Conservation (phyloP, 129 eudicot species). For the Cynara cardunculus region DNA sequence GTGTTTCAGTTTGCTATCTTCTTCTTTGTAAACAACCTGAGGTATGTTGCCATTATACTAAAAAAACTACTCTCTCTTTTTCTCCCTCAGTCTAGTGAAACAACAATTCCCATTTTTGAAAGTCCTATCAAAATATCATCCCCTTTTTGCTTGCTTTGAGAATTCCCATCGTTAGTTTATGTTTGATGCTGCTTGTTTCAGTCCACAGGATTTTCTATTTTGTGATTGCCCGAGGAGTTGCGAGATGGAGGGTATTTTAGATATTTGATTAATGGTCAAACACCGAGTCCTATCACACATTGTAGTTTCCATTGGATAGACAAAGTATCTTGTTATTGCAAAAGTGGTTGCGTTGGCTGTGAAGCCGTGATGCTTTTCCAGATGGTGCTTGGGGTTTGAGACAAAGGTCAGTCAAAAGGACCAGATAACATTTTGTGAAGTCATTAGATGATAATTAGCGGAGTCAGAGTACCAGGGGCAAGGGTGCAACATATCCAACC, state of each 20-base stretch:
- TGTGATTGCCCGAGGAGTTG: background rate
- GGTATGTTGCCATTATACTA: background rate
- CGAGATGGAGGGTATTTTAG: too few relatives aligned
- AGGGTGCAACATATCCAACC: background rate
- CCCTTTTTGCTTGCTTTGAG: background rate
- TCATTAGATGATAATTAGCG: background rate
- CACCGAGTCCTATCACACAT: background rate
- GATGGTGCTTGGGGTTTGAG: background rate
- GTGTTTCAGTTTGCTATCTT: background rate
- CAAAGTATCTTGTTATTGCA: background rate
- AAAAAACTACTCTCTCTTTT: background rate
- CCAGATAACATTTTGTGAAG: background rate
- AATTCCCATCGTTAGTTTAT: background rate
- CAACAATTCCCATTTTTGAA: background rate
- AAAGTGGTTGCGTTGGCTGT: background rate
- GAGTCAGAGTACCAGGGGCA: background rate
- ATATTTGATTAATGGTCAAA: background rate
- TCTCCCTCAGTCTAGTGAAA: background rate
- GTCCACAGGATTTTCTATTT: background rate
- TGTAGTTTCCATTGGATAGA: background rate
- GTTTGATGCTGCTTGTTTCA: background rate
- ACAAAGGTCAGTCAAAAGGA: background rate
- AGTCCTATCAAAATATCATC: background rate
- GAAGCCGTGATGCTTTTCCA: background rate
- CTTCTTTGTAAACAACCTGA: background rate